Base-by-base conservation (phyloP, 441 rosid species). In the Euphorbia schlechtendalii region DNA sequence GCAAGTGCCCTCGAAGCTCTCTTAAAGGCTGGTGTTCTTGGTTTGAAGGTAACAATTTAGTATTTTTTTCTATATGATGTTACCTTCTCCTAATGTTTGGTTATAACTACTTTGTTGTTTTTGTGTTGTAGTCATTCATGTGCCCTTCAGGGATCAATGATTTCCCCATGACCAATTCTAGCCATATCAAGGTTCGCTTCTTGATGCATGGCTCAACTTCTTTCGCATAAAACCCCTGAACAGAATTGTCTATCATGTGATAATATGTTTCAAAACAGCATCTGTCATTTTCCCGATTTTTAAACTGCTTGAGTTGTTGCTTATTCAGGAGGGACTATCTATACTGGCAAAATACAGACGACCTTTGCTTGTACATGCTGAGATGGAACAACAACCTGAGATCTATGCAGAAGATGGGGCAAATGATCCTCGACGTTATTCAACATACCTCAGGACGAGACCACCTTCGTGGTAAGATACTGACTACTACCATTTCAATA, bases 101-200 rank as follows among this genome's bases (percentile, higher is more conserved):
- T n/a, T n/a, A n/a, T n/a, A n/a, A n/a, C n/a, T n/a, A n/a, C n/a
- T n/a, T n/a, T n/a, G n/a, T n/a, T n/a, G n/a, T n/a, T 69, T 68
- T 43, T 61, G 46, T 71, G 73, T 34, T 78, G 80, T 71, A 94
- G 99, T 89, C 99, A 38, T 94, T 94, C 70, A 91, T 94, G 96
- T 88, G 92, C 72, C 90, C 96, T 62, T 94, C 99, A 5, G 99
- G 98, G 72, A 91, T 91, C 77, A 74, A 87, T n/a, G 98, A 94
- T 83, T 94, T 94, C 58, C 98, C 96, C 12, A 91, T 94, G 99
- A 91, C 99, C 63, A 84, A 83, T 72, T 75, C 79, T 48, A 82
- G 75, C 73, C 99, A 89, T 65, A 89, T 94, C 63, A 89, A 91
- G 96, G 98, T 91, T 61, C 11, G 80, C 20, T 56, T 52, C 51